Conservation (phyloP, 306 rosid genomes). For the Hylodesmum podocarpum region DNA sequence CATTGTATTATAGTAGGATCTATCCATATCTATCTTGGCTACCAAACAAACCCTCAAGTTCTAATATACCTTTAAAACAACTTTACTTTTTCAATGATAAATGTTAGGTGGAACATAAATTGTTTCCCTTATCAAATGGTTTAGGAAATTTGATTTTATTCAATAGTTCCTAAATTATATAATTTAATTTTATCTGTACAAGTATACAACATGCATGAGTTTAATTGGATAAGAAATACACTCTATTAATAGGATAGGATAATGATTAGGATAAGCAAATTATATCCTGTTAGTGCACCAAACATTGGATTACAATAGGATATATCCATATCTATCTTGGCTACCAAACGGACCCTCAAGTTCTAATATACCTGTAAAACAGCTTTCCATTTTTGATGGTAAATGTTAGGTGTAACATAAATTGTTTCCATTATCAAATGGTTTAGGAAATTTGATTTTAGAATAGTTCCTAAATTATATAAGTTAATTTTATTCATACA, state of each 20-base stretch:
- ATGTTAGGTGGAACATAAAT: background rate
- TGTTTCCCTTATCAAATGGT: conserved; percentile 17
- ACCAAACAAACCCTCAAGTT: too few species aligned
- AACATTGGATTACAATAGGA: too few species aligned
- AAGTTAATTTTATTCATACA: background rate
- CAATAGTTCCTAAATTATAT: background rate
- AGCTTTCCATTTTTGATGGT: background rate
- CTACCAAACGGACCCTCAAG: too few species aligned
- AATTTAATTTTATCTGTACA: too few species aligned
- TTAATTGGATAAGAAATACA: too few species aligned
- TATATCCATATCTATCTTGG: too few species aligned
- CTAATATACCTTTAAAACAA: background rate
- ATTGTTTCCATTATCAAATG: conserved; percentile 15
- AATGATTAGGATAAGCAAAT: too few species aligned
- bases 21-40: too few species aligned
- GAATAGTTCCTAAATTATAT: conserved; percentile 18
- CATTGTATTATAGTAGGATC: too few species aligned
- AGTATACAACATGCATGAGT: too few species aligned
- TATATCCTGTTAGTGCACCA: too few species aligned
- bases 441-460: background rate
- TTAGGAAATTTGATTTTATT: background rate
- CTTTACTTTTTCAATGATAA: background rate
- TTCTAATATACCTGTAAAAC: background rate
- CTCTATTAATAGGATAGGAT: too few species aligned
- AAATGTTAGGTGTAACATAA: background rate